Evolutionary conservation across 176 grass and related monocot genomes (phyloP), one percentile per base, ranked within the genome.

Genomic region (Rhynchospora pubera): DNA sequence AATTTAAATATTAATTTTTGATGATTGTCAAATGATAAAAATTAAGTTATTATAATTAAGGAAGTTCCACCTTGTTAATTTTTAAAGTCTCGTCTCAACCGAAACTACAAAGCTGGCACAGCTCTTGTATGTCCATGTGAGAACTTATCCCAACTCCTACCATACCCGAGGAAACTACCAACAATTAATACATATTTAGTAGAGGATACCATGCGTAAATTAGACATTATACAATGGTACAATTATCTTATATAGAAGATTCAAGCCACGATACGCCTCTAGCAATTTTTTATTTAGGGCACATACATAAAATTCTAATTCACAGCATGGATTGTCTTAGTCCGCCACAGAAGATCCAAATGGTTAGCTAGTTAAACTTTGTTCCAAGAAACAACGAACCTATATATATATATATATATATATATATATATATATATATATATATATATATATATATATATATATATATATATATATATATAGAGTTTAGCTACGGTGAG

Each of bases 321-420:
- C 16, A 13, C 65, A 42, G 16, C 57, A 79, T 10, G 24, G 4
- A 43, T n/a, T 79, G 28, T n/a, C 44, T 76, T 76, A 44, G 9
- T 79, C 10, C 18, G 39, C 79, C 28, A 81, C 39, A 65, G 79
- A 19, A 81, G 58, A 81, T 65, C 75, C 44, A 65, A 65, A 57
- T 61, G 13, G 55, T 48, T 7, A 65, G 57, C 57, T 9, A 64
- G 11, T 78, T 3, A 9, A 39, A 61, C 26, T 81, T 47, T 64
- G 78, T 81, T 47, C 78, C 58, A 81, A 81, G 57, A 81, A 63
- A 81, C 42, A 81, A 81, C 19, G 48, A 81, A 45, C 15, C 16
- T 34, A 14, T 81, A 65, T n/a, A n/a, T n/a, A n/a, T n/a, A n/a
- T n/a, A n/a, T n/a, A n/a, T n/a, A n/a, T n/a, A n/a, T n/a, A n/a